These are phyloP conservation scores for Trypanosoma grayi DNA, from an alignment of 208 protist species.

Conservation along the genomic window DNA sequence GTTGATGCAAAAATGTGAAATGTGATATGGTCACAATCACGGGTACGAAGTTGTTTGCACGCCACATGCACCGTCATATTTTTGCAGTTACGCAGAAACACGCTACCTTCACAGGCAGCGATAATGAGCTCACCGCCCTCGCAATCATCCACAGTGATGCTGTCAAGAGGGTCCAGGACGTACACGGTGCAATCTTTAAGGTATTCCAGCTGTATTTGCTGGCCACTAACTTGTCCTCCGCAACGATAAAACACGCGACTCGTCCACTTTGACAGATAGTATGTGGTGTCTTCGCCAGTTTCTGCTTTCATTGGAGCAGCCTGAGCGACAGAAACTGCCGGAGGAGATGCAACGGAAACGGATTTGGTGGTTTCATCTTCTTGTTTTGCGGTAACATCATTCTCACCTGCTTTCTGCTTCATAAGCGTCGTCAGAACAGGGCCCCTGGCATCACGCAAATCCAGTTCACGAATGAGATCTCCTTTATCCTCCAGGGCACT, in stretches of 20 bases:
- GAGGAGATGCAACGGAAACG: neutral
- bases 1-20: constrained; percentile 88
- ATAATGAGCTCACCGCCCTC: constrained; percentile 90
- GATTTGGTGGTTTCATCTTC: neutral
- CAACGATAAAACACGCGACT: constrained; percentile 57
- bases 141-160: constrained; percentile 91
- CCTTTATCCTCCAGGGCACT: constrained; percentile 13
- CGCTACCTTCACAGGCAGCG: constrained; percentile 87
- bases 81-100: constrained; percentile 92
- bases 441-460: constrained; percentile 2
- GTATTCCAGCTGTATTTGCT: constrained; percentile 89
- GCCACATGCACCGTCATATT: constrained; percentile 90
- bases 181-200: constrained; percentile 82
- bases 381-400: neutral
- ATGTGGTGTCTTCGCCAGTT: constrained; percentile 71
- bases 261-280: constrained; percentile 82
- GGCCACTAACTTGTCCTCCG: constrained; percentile 65
- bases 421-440: constrained; percentile 17
- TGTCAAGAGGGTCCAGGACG: constrained; percentile 86
- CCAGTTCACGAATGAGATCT: constrained; percentile 2
- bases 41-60: constrained; percentile 91
- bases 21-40: constrained; percentile 83
- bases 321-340: constrained; percentile 6
- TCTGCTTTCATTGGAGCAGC: constrained; percentile 27
- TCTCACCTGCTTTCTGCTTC: neutral